Conservation (phyloP, 2,329 filamentous ascomycete genomes). For the Penicillium vulpinum region DNA sequence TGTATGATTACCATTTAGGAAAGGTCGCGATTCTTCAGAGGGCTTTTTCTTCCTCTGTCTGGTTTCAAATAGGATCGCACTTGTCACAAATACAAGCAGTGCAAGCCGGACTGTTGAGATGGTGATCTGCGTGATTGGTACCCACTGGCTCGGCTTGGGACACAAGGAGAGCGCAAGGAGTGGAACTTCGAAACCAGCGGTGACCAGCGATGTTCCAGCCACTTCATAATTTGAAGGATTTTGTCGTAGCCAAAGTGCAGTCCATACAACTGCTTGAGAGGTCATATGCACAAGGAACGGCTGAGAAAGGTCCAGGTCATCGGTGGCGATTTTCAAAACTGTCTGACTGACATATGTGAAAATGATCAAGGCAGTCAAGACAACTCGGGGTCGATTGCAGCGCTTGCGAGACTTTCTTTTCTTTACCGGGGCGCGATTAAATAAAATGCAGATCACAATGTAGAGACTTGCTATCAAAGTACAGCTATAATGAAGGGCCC, state of each 20-base stretch:
- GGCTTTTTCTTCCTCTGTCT: neutral
- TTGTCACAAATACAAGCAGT: neutral
- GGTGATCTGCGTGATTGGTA: conserved; percentile 6
- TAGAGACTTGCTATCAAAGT: conserved; percentile 4
- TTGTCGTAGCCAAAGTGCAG: conserved; percentile 6
- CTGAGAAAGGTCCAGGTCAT: conserved; percentile 9
- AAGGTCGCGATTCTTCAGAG: conserved; percentile 4
- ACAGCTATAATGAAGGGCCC: conserved; percentile 7
- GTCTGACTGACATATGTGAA: conserved; percentile 8
- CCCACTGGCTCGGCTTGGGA: conserved; percentile 5
- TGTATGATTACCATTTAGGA: conserved; percentile 2
- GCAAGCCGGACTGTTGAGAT: neutral
- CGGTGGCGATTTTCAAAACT: neutral
- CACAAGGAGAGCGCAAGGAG: conserved; percentile 11
- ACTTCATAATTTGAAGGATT: conserved; percentile 1
- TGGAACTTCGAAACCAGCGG: conserved; percentile 12
- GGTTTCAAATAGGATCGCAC: neutral
- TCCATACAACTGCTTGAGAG: conserved; percentile 6
- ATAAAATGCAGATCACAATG: neutral
- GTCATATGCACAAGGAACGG: conserved; percentile 12
- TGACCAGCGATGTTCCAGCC: conserved; percentile 6
- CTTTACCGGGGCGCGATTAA: neutral
- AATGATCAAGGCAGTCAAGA: conserved; percentile 1
- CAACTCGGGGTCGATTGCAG: neutral
- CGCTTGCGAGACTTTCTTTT: conserved; percentile 5